Evolutionary conservation across 768 basidiomycete genomes (phyloP).

Genomic region (Lactarius sp.): DNA sequence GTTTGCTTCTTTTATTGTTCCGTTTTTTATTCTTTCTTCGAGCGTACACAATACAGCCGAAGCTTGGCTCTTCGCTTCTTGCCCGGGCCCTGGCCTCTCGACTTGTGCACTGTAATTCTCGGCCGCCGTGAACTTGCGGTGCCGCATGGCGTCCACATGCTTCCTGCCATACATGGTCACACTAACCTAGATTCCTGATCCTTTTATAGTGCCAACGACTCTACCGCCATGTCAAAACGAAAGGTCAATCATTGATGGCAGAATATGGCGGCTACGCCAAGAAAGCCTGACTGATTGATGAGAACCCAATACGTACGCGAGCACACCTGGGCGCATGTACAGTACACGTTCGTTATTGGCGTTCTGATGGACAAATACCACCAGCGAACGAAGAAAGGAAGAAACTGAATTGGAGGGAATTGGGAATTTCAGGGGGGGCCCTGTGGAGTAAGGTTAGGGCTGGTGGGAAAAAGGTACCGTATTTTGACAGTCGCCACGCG

Average conservation of each 20-base stretch:
- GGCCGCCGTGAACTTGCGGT: constrained; percentile 1
- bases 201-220: constrained; percentile 12
- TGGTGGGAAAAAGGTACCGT: constrained; percentile 14
- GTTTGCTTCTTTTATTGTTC: background rate
- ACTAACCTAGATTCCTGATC: constrained; percentile 11
- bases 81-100: background rate
- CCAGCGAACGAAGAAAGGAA: background rate
- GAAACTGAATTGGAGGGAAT: constrained; percentile 2
- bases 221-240: constrained; percentile 7
- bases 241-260: constrained; percentile 1
- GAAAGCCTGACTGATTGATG: background rate
- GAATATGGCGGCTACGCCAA: background rate
- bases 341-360: background rate
- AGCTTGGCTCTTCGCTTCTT: background rate
- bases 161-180: constrained; percentile 7
- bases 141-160: constrained; percentile 21
- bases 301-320: background rate
- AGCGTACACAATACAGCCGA: background rate
- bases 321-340: background rate
- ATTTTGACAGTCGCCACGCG: constrained; percentile 6
- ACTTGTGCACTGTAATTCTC: background rate
- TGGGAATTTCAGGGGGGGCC: background rate
- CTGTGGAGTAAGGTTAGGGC: background rate
- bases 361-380: background rate
- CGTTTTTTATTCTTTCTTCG: background rate